phyloP scores from a whole-genome alignment of 129 eudicot genomes.

The Artemisia argyi region DNA sequence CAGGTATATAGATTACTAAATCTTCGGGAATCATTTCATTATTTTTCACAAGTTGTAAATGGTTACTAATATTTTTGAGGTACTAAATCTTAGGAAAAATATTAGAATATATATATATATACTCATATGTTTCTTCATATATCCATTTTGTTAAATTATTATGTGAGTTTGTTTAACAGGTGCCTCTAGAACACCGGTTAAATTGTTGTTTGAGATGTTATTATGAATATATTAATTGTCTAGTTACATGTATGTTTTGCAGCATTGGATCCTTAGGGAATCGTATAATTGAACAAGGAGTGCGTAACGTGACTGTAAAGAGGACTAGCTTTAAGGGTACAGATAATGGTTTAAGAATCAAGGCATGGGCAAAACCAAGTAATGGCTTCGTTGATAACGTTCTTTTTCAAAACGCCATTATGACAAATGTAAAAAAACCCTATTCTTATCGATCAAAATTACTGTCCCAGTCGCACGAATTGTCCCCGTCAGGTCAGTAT shows the following conservation, averaged over 20 bases:
- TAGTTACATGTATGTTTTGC: not conserved
- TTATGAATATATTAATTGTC: not conserved
- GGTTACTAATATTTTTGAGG: no score
- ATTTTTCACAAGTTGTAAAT: not conserved
- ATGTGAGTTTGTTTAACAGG: no score
- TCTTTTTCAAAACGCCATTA: slow-evolving; percentile 42
- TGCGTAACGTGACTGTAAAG: slow-evolving; percentile 60
- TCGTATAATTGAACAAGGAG: slow-evolving; percentile 49
- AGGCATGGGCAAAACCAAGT: slow-evolving; percentile 67
- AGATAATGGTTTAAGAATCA: slow-evolving; percentile 55
- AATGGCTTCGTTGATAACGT: slow-evolving; percentile 48
- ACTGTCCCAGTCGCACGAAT: slow-evolving; percentile 40
- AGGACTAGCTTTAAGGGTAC: slow-evolving; percentile 44
- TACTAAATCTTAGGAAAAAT: no score
- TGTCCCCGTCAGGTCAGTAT: slow-evolving; percentile 51
- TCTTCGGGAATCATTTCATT: not conserved
- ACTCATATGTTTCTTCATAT: no score
- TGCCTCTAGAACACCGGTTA: no score
- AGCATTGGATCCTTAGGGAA: slow-evolving; percentile 71
- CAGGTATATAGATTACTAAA: slow-evolving; percentile 37
- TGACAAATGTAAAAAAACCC: slow-evolving; percentile 61
- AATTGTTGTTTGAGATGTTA: no score
- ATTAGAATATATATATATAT: no score
- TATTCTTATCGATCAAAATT: slow-evolving; percentile 56
- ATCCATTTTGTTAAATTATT: no score